Percentiles rank a stretch among this genome's conserved stretches.
phyloP scores from a whole-genome alignment of 306 rosid genomes.

The Inga leiocalycina region DNA sequence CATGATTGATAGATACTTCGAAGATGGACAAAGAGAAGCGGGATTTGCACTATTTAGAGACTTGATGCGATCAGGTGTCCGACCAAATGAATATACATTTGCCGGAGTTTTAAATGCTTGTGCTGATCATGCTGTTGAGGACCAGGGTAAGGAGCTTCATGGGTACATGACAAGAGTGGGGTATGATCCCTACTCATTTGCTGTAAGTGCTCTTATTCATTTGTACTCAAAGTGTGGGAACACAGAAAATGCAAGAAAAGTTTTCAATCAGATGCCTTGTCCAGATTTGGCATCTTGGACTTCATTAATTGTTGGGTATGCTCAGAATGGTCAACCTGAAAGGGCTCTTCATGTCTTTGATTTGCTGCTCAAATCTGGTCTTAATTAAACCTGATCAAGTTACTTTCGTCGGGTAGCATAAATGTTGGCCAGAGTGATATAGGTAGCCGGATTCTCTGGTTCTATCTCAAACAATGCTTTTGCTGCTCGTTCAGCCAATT shows the following conservation, averaged over 20 bases:
- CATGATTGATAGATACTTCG: slow-evolving; percentile 63
- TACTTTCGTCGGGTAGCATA: slow-evolving; percentile 62
- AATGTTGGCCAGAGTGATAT: no score
- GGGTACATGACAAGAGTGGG: slow-evolving; percentile 61
- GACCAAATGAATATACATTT: slow-evolving; percentile 72
- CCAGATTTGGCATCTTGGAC: slow-evolving; percentile 77
- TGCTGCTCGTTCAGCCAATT: no score
- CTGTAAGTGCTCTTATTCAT: slow-evolving; percentile 68
- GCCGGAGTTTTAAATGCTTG: slow-evolving; percentile 69
- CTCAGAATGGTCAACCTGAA: slow-evolving; percentile 67
- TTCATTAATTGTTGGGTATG: slow-evolving; percentile 64
- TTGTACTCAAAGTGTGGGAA: slow-evolving; percentile 71
- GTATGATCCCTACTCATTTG: slow-evolving; percentile 53
- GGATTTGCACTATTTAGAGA: slow-evolving; percentile 63
- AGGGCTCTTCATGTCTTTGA: slow-evolving; percentile 58
- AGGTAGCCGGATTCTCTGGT: no score
- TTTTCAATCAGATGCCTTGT: slow-evolving; percentile 50
- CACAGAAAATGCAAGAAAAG: slow-evolving; percentile 50
- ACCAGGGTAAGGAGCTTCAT: slow-evolving; percentile 65
- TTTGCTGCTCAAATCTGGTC: slow-evolving; percentile 56
- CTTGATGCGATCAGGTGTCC: slow-evolving; percentile 47
- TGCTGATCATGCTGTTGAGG: slow-evolving; percentile 61
- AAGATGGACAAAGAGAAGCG: slow-evolving; percentile 62
- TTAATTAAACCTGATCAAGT: slow-evolving; percentile 63
- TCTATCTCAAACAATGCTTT: no score